Percentiles rank a stretch among this genome's conserved stretches.
Conservation (phyloP, 1,284 basidiomycete genomes). For the Leccinum pachyderme region DNA sequence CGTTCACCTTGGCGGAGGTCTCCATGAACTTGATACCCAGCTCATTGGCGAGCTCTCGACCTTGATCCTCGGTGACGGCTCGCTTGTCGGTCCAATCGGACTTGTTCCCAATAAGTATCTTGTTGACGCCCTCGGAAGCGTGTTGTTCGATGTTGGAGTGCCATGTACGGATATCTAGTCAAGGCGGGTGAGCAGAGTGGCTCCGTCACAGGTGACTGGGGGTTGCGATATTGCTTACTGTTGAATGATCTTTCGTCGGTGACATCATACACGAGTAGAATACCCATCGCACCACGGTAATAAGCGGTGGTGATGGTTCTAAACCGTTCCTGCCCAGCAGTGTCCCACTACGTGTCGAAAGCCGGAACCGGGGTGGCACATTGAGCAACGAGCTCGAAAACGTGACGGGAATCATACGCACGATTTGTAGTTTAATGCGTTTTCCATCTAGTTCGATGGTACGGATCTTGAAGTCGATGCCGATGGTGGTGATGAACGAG, state of each 20-base stretch:
- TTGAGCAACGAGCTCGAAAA: background rate
- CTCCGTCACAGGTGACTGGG: constrained; percentile 4
- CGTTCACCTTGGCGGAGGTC: constrained; percentile 96
- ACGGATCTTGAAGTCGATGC: constrained; percentile 95
- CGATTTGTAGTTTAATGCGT: constrained; percentile 95
- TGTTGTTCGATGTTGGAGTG: constrained; percentile 98
- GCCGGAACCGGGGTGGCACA: constrained; percentile 2
- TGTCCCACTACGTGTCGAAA: constrained; percentile 77
- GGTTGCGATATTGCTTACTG: constrained; percentile 56
- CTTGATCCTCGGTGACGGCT: constrained; percentile 85
- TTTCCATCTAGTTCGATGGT: constrained; percentile 97
- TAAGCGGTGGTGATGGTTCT: constrained; percentile 99
- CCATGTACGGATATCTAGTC: constrained; percentile 96
- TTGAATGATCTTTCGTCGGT: constrained; percentile 98
- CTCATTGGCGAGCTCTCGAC: constrained; percentile 79
- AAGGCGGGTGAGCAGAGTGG: background rate
- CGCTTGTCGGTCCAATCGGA: constrained; percentile 99
- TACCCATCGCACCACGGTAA: constrained; percentile 99
- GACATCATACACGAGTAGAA: constrained; percentile 97
- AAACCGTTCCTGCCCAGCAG: constrained; percentile 99
- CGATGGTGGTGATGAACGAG: constrained; percentile 99
- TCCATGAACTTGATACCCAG: constrained; percentile 96
- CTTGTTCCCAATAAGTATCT: constrained; percentile 99
- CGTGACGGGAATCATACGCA: constrained; percentile 41
- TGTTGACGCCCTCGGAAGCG: constrained; percentile 98